Evolutionary conservation across 768 basidiomycete species (phyloP).

Genomic region (Astraeus odoratus): DNA sequence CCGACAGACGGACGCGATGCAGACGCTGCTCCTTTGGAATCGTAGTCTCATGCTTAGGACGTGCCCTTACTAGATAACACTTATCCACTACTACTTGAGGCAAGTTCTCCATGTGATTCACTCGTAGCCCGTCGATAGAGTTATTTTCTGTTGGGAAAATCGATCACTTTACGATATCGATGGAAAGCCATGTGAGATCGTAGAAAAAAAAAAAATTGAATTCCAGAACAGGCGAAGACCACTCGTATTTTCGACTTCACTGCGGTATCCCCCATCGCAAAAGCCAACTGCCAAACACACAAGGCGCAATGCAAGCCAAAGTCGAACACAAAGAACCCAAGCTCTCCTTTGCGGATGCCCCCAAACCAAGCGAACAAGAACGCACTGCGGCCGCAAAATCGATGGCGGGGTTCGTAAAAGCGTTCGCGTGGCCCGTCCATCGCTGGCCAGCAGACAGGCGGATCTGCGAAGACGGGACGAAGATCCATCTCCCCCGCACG

Average conservation of each 20-base stretch:
- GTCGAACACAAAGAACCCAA: constrained; percentile 3
- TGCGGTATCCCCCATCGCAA: background rate
- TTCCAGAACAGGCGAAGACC: no score
- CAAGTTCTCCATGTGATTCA: no score
- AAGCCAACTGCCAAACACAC: no score
- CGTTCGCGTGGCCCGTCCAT: constrained; percentile 33
- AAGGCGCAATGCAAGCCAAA: background rate
- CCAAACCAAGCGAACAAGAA: constrained; percentile 6
- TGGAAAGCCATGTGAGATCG: background rate
- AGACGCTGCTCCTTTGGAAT: background rate
- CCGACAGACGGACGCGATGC: background rate
- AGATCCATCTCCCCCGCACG: constrained; percentile 34
- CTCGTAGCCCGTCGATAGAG: no score
- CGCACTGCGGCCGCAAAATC: constrained; percentile 21
- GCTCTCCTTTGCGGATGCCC: background rate
- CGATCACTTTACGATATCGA: constrained; percentile 3
- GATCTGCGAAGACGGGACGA: constrained; percentile 22
- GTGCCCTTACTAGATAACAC: background rate
- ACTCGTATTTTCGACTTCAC: no score
- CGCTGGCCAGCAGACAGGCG: constrained; percentile 35
- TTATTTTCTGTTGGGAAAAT: constrained; percentile 2
- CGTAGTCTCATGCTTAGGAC: background rate
- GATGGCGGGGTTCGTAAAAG: constrained; percentile 25
- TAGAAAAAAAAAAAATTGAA: no score
- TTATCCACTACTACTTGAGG: no score